phyloP scores from a whole-genome alignment of 768 basidiomycete species.

The Crassisporium funariophilum region DNA sequence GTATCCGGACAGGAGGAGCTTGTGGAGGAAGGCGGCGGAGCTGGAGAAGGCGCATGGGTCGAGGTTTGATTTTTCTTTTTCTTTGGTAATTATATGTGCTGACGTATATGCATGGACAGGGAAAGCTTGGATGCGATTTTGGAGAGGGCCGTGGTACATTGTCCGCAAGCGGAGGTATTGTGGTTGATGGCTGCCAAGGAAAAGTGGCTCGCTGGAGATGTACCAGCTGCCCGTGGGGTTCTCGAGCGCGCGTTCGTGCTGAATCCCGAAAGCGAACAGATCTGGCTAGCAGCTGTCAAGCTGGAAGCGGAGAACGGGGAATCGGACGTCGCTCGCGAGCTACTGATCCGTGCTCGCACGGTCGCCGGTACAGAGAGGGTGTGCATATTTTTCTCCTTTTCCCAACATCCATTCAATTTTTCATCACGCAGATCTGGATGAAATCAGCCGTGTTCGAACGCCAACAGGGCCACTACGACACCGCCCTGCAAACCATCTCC shows the following conservation, averaged over 20 bases:
- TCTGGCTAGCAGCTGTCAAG: slow-evolving; percentile 98
- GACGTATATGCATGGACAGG: slow-evolving; percentile 34
- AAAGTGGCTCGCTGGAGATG: slow-evolving; percentile 89
- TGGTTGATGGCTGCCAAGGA: slow-evolving; percentile 99
- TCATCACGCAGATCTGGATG: slow-evolving; percentile 87
- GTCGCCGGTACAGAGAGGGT: slow-evolving; percentile 93
- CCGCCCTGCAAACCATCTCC: slow-evolving; percentile 74
- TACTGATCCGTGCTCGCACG: slow-evolving; percentile 85
- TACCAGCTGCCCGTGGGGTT: slow-evolving; percentile 87
- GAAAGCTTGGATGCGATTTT: slow-evolving; percentile 84
- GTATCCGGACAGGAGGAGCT: slow-evolving; percentile 80
- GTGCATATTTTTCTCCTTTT: slow-evolving; percentile 25
- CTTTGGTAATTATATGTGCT: background rate
- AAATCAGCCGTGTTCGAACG: slow-evolving; percentile 96
- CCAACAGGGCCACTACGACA: slow-evolving; percentile 75
- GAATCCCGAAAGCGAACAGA: slow-evolving; percentile 95
- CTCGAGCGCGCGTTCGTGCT: slow-evolving; percentile 90
- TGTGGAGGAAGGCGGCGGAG: slow-evolving; percentile 93
- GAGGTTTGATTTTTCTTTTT: slow-evolving; percentile 41
- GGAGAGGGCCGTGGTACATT: slow-evolving; percentile 81
- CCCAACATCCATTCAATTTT: slow-evolving; percentile 4
- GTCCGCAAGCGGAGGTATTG: slow-evolving; percentile 92
- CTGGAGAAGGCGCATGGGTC: slow-evolving; percentile 92
- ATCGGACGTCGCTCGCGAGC: slow-evolving; percentile 78
- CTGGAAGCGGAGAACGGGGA: slow-evolving; percentile 96